Evolutionary conservation across 208 protist species (phyloP).

Genomic region (Trichomonas vaginalis): DNA sequence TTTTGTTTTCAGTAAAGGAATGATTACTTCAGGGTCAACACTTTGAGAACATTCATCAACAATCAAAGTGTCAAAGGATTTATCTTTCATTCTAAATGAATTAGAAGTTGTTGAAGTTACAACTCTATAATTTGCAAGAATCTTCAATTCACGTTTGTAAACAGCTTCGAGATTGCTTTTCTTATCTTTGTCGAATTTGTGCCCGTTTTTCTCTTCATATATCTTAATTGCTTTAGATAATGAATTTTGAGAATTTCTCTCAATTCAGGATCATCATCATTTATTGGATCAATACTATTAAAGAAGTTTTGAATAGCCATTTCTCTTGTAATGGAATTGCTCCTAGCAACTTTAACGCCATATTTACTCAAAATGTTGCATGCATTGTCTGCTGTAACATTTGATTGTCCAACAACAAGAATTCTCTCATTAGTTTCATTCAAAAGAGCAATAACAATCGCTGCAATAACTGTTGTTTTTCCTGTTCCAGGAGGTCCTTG

Average conservation of each 20-base stretch:
- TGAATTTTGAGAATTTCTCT: neutral
- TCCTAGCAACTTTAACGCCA: neutral
- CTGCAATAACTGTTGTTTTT: neutral
- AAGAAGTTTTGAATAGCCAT: neutral
- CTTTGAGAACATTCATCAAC: conserved; percentile 79
- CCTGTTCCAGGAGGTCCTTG: neutral
- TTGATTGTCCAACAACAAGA: neutral
- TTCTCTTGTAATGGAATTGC: neutral
- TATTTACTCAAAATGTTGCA: neutral
- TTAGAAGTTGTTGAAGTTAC: neutral
- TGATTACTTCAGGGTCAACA: conserved; percentile 83
- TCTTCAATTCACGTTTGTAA: neutral
- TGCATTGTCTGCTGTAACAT: neutral
- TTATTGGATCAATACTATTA: neutral
- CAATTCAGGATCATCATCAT: neutral
- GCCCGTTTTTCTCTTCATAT: neutral
- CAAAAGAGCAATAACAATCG: neutral
- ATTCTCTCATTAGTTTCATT: neutral
- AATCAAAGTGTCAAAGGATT: conserved; percentile 73
- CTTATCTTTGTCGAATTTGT: neutral
- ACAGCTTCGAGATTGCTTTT: neutral
- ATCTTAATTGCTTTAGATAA: neutral
- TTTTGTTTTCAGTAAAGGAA: conserved; percentile 70
- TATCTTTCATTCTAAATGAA: neutral
- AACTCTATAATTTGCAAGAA: neutral